These are phyloP conservation scores for Xylariaceae sp. DNA, from an alignment of 2,329 filamentous ascomycete species.

Conservation along the genomic window DNA sequence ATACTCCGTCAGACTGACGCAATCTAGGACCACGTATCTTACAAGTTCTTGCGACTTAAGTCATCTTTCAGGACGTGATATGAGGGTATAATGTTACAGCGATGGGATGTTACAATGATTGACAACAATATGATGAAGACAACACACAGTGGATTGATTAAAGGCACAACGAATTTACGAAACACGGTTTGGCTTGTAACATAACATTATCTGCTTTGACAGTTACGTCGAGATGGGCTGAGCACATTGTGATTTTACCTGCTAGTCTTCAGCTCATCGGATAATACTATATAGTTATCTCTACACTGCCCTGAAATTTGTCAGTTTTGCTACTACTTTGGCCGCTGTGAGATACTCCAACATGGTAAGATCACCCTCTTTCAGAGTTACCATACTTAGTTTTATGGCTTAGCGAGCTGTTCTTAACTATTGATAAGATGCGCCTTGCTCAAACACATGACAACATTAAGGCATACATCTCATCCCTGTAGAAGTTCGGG, in stretches of 20 bases:
- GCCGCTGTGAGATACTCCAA: not conserved
- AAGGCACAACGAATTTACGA: not conserved
- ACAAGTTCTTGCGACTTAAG: too few relatives aligned
- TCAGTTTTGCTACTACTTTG: not conserved
- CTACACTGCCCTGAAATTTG: conserved; percentile 2
- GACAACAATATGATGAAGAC: too few relatives aligned
- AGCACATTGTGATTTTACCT: not conserved
- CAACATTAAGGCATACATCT: not conserved
- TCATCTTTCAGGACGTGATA: too few relatives aligned
- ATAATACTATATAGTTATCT: not conserved
- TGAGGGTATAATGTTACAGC: too few relatives aligned
- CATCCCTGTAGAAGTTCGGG: not conserved
- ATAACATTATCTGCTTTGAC: not conserved
- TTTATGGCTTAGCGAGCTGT: not conserved
- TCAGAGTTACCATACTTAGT: not conserved
- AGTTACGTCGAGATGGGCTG: not conserved
- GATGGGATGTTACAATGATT: too few relatives aligned
- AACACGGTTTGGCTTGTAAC: not conserved
- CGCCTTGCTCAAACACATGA: not conserved
- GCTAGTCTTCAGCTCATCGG: not conserved
- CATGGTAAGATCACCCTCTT: not conserved
- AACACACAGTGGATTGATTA: not conserved
- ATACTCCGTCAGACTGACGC: too few relatives aligned
- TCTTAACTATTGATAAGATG: not conserved
- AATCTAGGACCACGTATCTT: too few relatives aligned